phyloP scores from a whole-genome alignment of 2,329 filamentous ascomycete species.

The Cladosporium sphaerospermum region DNA sequence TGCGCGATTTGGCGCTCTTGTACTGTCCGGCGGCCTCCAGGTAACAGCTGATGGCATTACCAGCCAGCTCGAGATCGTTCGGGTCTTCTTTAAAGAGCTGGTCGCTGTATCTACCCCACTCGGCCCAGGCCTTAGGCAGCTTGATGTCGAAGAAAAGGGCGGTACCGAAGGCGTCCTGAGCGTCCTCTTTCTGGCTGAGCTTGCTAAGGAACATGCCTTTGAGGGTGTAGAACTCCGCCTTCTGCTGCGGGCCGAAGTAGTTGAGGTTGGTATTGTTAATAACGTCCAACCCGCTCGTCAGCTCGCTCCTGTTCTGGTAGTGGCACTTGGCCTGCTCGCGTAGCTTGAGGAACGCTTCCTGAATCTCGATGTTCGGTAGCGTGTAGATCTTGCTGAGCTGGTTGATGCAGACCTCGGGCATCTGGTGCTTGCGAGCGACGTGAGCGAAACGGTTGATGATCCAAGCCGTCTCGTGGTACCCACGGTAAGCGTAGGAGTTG shows the following conservation, averaged over 20 bases:
- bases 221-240: slow-evolving; percentile 97
- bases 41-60: slow-evolving; percentile 92
- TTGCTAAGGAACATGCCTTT: slow-evolving; percentile 99
- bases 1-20: slow-evolving; percentile 94
- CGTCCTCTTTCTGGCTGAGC: slow-evolving; percentile 81
- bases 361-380: slow-evolving; percentile 97
- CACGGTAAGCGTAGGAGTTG: slow-evolving; percentile 91
- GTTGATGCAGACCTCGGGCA: slow-evolving; percentile 94
- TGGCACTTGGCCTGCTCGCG: slow-evolving; percentile 99
- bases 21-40: slow-evolving; percentile 92
- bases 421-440: slow-evolving; percentile 91
- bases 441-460: slow-evolving; percentile 99
- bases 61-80: slow-evolving; percentile 71
- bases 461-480: slow-evolving; percentile 98
- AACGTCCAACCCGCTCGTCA: slow-evolving; percentile 88
- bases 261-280: slow-evolving; percentile 99
- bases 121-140: slow-evolving; percentile 94
- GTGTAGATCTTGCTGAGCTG: slow-evolving; percentile 98
- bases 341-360: slow-evolving; percentile 96
- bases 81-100: slow-evolving; percentile 91
- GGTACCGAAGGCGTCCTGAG: slow-evolving; percentile 88
- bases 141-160: slow-evolving; percentile 94
- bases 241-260: slow-evolving; percentile 93
- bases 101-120: slow-evolving; percentile 98
- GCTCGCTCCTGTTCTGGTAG: slow-evolving; percentile 89